Evolutionary conservation across 495 filamentous ascomycete species (phyloP).

Genomic region (Staphylotrichum longicolle): DNA sequence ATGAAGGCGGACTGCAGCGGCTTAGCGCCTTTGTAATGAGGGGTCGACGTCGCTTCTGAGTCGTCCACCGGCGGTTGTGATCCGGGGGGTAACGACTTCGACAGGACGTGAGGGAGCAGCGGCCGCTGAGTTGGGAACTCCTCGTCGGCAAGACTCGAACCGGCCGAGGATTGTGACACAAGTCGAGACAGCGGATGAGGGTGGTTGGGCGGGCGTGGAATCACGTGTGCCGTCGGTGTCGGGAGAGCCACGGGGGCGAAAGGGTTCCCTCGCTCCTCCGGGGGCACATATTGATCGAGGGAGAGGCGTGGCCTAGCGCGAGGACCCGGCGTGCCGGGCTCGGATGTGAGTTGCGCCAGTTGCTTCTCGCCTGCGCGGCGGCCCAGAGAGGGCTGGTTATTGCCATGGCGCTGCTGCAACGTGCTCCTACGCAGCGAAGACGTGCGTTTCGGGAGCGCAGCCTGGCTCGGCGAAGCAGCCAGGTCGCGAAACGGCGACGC

Average conservation of each 20-base stretch:
- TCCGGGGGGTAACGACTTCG: constrained; percentile 71
- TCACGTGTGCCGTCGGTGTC: constrained; percentile 54
- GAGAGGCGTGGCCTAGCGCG: constrained; percentile 67
- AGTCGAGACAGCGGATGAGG: constrained; percentile 85
- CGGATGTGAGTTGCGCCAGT: constrained; percentile 41
- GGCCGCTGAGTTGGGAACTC: constrained; percentile 68
- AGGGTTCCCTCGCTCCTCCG: constrained; percentile 59
- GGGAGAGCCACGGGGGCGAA: constrained; percentile 58
- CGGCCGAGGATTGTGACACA: constrained; percentile 79
- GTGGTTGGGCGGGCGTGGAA: constrained; percentile 47
- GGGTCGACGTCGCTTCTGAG: constrained; percentile 69
- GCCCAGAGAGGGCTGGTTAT: constrained; percentile 59
- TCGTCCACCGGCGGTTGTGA: constrained; percentile 49
- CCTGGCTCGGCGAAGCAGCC: constrained; percentile 30
- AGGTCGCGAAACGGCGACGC: constrained; percentile 34
- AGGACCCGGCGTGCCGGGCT: constrained; percentile 50
- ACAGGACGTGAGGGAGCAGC: constrained; percentile 58
- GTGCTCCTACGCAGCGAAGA: constrained; percentile 83
- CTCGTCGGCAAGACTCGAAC: constrained; percentile 70
- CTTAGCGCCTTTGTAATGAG: constrained; percentile 78
- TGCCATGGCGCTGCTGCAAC: constrained; percentile 69
- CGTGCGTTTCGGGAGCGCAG: constrained; percentile 50
- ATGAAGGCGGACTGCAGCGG: constrained; percentile 84
- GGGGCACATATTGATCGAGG: constrained; percentile 67
- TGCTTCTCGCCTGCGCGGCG: constrained; percentile 48